Evolutionary conservation across 23 red algal genomes (phyloP).

Genomic region (Gracilariopsis chorda): DNA sequence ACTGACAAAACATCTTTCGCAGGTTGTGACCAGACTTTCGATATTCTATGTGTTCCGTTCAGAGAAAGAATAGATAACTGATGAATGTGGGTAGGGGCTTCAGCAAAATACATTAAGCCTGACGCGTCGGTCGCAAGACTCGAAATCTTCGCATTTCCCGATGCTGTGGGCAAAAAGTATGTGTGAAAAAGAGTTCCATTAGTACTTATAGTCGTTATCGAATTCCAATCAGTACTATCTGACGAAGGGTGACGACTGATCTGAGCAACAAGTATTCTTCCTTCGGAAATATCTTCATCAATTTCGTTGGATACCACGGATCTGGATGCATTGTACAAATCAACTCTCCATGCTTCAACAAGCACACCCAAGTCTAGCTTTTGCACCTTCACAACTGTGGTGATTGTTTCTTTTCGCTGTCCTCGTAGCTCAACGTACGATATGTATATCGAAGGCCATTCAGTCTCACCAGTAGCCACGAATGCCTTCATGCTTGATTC

Average conservation of each 20-base stretch:
- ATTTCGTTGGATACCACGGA: background rate
- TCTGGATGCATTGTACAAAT: background rate
- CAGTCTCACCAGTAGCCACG: background rate
- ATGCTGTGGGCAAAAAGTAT: background rate
- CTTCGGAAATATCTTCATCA: background rate
- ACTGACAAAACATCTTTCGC: background rate
- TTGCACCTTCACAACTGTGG: background rate
- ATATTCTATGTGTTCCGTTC: background rate
- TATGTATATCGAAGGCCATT: background rate
- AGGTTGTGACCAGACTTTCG: constrained; percentile 11
- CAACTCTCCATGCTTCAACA: background rate
- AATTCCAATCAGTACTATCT: background rate
- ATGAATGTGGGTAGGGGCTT: constrained; percentile 14
- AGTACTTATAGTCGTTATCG: background rate
- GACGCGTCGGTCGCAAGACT: background rate
- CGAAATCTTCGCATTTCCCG: background rate
- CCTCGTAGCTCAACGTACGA: background rate
- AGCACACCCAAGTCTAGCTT: background rate
- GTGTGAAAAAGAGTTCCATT: background rate
- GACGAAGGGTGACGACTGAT: background rate
- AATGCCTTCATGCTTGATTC: background rate
- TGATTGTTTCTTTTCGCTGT: background rate
- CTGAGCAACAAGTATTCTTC: background rate
- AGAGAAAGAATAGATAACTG: background rate
- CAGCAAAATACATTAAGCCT: constrained; percentile 8